Percentiles rank a stretch among this genome's conserved stretches.
These are phyloP conservation scores for Zygnema cylindricum DNA, from an alignment of 139 green algal genomes.

Conservation along the genomic window DNA sequence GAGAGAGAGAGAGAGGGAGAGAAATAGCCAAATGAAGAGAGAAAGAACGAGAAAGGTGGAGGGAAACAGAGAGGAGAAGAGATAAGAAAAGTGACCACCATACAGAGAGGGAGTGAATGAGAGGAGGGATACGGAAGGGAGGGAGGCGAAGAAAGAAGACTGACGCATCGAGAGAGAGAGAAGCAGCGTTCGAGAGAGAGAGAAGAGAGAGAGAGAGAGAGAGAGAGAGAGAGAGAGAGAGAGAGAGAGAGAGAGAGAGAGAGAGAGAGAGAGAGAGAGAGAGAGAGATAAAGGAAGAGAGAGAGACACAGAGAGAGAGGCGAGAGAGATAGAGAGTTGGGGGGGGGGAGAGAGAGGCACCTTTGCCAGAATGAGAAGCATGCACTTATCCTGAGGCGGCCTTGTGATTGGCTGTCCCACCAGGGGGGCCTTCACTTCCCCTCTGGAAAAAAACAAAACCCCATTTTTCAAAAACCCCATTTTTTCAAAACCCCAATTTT, in stretches of 20 bases:
- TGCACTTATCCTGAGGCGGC: constrained; percentile 41
- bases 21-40: no score
- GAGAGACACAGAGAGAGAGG: background rate
- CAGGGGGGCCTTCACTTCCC: background rate
- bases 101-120: background rate
- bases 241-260: no score
- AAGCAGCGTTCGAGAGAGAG: background rate
- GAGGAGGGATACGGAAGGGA: background rate
- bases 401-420: background rate
- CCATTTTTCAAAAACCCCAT: background rate
- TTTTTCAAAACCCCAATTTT: no score
- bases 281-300: no score
- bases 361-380: constrained; percentile 54
- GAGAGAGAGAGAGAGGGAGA: no score
- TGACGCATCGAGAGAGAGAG: background rate
- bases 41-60: no score
- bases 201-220: background rate
- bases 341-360: background rate
- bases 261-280: no score
- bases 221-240: background rate
- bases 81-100: background rate
- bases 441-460: background rate
- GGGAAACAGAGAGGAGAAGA: no score
- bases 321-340: no score
- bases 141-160: no score